Conservation (phyloP, 2,329 filamentous ascomycete species). For the Microcyclospora tardicrescens region DNA sequence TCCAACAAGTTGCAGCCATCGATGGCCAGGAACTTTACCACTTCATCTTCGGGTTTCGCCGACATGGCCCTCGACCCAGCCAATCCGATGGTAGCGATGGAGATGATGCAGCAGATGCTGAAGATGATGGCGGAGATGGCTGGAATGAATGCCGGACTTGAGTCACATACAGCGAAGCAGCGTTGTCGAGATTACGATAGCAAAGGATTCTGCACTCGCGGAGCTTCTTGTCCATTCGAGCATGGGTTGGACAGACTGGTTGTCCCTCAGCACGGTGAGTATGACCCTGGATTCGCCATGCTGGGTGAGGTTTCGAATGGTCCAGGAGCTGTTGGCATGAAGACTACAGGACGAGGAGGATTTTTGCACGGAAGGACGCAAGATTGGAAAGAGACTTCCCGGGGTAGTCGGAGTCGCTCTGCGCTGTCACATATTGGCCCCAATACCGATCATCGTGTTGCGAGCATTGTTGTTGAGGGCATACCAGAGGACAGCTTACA, state of each 20-base stretch:
- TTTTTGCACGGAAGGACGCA: constrained; percentile 6
- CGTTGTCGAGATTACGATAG: constrained; percentile 59
- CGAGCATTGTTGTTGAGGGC: constrained; percentile 60
- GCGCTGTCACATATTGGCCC: constrained; percentile 54
- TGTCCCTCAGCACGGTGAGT: constrained; percentile 23
- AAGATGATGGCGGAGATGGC: constrained; percentile 33
- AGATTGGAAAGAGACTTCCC: constrained; percentile 17
- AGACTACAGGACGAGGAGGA: constrained; percentile 26
- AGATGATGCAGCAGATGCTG: constrained; percentile 49
- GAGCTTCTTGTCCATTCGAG: constrained; percentile 54
- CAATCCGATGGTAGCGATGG: constrained; percentile 48
- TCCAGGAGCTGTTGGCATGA: constrained; percentile 24
- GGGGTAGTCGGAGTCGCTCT: constrained; percentile 33
- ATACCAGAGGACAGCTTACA: constrained; percentile 60
- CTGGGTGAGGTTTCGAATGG: neutral
- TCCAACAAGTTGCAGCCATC: constrained; percentile 12
- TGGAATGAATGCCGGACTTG: constrained; percentile 3
- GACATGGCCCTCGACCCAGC: constrained; percentile 42
- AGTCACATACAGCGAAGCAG: constrained; percentile 24
- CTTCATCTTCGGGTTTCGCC: constrained; percentile 19
- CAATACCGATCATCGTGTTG: constrained; percentile 48
- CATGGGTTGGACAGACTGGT: constrained; percentile 45
- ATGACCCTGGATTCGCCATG: neutral
- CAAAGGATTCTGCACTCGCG: constrained; percentile 58
- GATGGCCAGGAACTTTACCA: constrained; percentile 18